These are phyloP conservation scores for Alternaria metachromatica DNA, from an alignment of 2,329 filamentous ascomycete species.

Conservation along the genomic window DNA sequence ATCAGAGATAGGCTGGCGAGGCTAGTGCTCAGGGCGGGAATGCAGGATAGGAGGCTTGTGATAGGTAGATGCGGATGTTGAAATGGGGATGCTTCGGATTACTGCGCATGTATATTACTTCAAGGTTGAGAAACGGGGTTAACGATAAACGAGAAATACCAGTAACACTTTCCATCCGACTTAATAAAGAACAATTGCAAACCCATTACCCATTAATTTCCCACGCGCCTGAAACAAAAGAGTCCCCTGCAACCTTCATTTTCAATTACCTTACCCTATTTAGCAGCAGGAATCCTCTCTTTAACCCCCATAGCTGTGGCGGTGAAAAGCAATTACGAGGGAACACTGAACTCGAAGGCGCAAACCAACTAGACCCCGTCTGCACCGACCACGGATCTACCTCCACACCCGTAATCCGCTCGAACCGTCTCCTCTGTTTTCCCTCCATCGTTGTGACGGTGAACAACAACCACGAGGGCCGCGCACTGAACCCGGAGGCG, in stretches of 20 bases:
- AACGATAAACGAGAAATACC: neutral
- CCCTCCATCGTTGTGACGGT: neutral
- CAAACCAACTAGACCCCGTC: neutral
- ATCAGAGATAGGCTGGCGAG: neutral
- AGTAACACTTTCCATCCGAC: neutral
- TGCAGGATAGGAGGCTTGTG: neutral
- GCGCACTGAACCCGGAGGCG: neutral
- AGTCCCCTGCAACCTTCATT: too few species aligned
- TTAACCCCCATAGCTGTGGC: too few species aligned
- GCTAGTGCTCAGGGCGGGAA: neutral
- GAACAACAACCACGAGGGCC: neutral
- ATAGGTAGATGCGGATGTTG: neutral
- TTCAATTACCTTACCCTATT: too few species aligned
- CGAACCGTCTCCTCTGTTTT: neutral
- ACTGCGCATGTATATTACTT: neutral
- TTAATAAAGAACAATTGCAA: accelerated
- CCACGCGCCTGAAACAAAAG: neutral
- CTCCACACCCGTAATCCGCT: neutral
- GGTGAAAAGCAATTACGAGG: too few species aligned
- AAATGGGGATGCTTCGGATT: neutral
- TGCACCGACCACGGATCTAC: neutral
- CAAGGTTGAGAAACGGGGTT: neutral
- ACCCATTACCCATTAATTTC: neutral
- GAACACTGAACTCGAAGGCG: too few species aligned
- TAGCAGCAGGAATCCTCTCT: too few species aligned